These are phyloP conservation scores for Stachybotrys chartarum DNA, from an alignment of 2,329 filamentous ascomycete genomes.

Conservation along the genomic window DNA sequence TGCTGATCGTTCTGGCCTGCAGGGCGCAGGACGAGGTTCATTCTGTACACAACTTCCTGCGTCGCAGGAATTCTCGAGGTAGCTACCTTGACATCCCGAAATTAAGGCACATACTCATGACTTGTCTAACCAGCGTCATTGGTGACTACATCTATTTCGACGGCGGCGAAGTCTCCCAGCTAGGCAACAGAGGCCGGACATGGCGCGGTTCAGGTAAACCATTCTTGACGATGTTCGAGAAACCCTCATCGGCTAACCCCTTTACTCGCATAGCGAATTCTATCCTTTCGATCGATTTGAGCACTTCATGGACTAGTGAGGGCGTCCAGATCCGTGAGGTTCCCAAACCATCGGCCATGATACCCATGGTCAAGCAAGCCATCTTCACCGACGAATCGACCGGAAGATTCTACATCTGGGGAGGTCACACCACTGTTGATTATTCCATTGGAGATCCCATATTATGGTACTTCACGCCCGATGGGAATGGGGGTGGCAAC, in stretches of 20 bases:
- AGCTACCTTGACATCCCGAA: background rate
- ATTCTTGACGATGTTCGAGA: background rate
- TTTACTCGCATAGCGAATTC: background rate
- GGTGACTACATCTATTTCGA: constrained; percentile 1
- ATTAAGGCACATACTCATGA: background rate
- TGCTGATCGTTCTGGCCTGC: too few relatives aligned
- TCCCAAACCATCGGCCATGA: background rate
- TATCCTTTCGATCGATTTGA: background rate
- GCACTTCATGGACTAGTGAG: background rate
- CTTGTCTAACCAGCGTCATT: background rate
- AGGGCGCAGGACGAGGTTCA: background rate
- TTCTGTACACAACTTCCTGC: background rate
- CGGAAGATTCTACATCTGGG: background rate
- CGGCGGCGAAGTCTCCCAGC: background rate
- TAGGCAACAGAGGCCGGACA: background rate
- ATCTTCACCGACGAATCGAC: background rate
- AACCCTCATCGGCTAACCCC: background rate
- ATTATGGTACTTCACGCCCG: background rate
- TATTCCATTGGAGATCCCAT: background rate
- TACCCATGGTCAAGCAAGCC: background rate
- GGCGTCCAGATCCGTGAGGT: background rate
- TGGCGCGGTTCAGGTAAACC: background rate
- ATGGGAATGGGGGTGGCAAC: background rate
- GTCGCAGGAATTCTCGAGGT: background rate
- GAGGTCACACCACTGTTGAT: background rate